A percentile compares a stretch with the other conserved stretches of the same genome.
Evolutionary conservation across 441 rosid species (phyloP).

Genomic region (Hura crepitans): DNA sequence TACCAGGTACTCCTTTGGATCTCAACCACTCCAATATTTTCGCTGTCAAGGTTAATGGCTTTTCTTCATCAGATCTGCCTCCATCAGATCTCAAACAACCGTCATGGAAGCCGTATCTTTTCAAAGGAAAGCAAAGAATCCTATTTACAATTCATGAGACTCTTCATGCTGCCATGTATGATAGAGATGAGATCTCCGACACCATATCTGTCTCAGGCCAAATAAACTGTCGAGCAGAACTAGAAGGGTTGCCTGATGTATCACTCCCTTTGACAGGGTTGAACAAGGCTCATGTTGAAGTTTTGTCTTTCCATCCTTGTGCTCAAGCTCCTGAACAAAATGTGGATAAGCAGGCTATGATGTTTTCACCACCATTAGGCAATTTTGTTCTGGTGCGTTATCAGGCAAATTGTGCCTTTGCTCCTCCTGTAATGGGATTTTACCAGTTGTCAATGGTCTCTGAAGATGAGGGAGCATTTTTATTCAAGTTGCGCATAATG

Average conservation of each 20-base stretch:
- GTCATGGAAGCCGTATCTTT: conserved; percentile 92
- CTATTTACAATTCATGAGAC: conserved; percentile 77
- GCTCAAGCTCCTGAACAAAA: conserved; percentile 88
- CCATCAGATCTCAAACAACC: conserved; percentile 80
- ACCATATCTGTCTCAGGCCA: conserved; percentile 74
- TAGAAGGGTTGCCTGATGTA: conserved; percentile 92
- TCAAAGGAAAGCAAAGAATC: conserved; percentile 79
- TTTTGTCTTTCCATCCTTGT: conserved; percentile 81
- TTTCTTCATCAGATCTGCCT: conserved; percentile 73
- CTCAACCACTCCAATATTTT: conserved; percentile 61
- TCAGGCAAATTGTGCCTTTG: conserved; percentile 65
- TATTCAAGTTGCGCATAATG: conserved; percentile 77
- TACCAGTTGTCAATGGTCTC: conserved; percentile 96
- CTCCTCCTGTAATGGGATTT: conserved; percentile 85
- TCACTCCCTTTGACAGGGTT: conserved; percentile 76
- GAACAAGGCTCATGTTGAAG: conserved; percentile 57
- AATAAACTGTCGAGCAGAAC: conserved; percentile 85
- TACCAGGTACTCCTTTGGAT: conserved; percentile 80
- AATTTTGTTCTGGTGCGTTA: conserved; percentile 79
- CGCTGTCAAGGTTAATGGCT: conserved; percentile 66
- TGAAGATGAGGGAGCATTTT: conserved; percentile 95
- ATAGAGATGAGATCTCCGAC: conserved; percentile 88
- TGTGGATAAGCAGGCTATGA: conserved; percentile 66
- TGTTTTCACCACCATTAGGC: conserved; percentile 84
- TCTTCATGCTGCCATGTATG: conserved; percentile 76